These are phyloP conservation scores for Rhodomyrtus psidioides DNA, from an alignment of 441 rosid genomes.

Conservation along the genomic window DNA sequence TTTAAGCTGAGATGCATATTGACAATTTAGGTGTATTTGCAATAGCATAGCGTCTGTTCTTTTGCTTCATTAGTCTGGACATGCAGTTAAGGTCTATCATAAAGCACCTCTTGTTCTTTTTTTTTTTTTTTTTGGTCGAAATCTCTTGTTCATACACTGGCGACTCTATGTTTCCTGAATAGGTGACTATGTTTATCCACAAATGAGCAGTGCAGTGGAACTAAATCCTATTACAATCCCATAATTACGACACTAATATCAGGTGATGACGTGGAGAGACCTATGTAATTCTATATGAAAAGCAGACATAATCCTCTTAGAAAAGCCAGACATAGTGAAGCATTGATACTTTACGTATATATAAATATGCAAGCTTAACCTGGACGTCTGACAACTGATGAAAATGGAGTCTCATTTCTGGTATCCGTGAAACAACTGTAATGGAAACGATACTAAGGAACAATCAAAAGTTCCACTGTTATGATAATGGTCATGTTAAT, in stretches of 20 bases:
- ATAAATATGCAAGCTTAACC: background rate
- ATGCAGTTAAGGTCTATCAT: background rate
- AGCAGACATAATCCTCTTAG: background rate
- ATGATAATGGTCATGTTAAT: background rate
- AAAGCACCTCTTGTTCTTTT: background rate
- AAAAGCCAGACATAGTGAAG: background rate
- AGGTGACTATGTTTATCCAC: background rate
- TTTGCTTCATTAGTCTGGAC: background rate
- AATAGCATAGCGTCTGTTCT: background rate
- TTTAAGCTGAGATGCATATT: background rate
- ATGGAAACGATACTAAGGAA: background rate
- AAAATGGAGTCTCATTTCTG: background rate
- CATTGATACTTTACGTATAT: too few species aligned
- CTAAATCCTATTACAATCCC: too few species aligned
- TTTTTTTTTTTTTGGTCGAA: too few species aligned
- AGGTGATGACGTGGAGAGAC: background rate
- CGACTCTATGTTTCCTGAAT: background rate
- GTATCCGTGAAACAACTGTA: background rate
- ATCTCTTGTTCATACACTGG: background rate
- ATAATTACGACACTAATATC: background rate
- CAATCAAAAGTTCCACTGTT: background rate
- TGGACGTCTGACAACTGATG: background rate
- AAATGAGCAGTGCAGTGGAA: background rate
- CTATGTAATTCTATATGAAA: background rate
- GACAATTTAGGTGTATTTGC: background rate